Evolutionary conservation across 1,284 basidiomycete genomes (phyloP), one percentile per base, ranked within the genome.

Genomic region (Peniophora sp.): DNA sequence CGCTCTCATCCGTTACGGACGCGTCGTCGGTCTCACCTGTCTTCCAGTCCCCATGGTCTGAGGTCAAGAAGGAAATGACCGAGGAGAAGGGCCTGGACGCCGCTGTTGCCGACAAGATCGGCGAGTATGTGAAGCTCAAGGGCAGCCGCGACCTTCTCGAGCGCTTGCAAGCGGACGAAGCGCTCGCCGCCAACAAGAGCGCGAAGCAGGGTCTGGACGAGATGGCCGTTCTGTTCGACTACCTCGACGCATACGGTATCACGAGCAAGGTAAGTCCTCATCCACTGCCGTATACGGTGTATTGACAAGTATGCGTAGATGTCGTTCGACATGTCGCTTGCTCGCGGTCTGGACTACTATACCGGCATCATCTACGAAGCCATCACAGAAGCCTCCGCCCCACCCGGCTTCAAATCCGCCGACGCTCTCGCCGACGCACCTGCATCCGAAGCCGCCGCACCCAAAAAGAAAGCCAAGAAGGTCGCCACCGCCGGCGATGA

Each of bases 291-390:
- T 32, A 32, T 32, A n/a, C n/a, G n/a, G n/a, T n/a, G n/a, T n/a
- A n/a, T 12, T 32, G 27, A 32, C 27, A 32, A 12, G n/a, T n/a
- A n/a, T 12, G 12, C 32, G 18, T 58, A 93, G 88, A 81, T 98
- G 63, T 95, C 92, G 8, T 98, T 99, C 65, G 96, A 99, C 69
- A 81, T 99, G 59, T 96, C 92, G 8, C 81, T 99, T 20, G 97
- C 97, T 8, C 85, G 97, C 34, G 96, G 96, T 22, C 79, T 99
- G 35, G 97, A 99, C 68, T 99, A 99, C 71, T 98, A 99, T 72
- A 99, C 96, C 1, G 96, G 97, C 37, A 85, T 99, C 62, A 99
- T 99, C 66, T 98, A 97, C 73, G 97, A 99, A 70, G 97, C 93
- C 39, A 81, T 94, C 59, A 91, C 93, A 22, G 92, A 92, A 60